A percentile compares a stretch with the other conserved stretches of the same genome.
These are phyloP conservation scores for Pinus tabuliformis DNA, from an alignment of 75 land plant species.

Conservation along the genomic window DNA sequence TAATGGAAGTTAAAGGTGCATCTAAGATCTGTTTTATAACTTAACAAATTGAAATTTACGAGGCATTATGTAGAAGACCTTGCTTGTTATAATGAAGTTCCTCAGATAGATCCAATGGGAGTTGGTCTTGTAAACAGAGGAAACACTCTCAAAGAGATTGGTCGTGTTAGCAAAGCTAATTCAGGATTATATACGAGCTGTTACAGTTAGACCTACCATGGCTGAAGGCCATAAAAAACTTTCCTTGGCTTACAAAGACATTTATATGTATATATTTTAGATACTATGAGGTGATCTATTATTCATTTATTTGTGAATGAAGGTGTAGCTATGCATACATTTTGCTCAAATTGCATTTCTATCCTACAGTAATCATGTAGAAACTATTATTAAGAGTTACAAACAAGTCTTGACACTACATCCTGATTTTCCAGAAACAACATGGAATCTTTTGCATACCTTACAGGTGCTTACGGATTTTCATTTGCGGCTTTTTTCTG, in stretches of 20 bases:
- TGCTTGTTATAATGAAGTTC: constrained; percentile 96
- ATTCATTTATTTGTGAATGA: neutral
- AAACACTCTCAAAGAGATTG: constrained; percentile 89
- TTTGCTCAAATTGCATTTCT: neutral
- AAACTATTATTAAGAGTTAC: constrained; percentile 91
- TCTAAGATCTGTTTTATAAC: too few relatives aligned
- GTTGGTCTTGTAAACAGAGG: constrained; percentile 92
- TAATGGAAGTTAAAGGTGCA: neutral
- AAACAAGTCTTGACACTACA: constrained; percentile 82
- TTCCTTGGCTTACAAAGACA: constrained; percentile 97
- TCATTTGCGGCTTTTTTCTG: too few relatives aligned
- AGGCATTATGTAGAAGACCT: neutral
- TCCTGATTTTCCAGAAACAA: constrained; percentile 97
- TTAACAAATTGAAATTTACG: too few relatives aligned
- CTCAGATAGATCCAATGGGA: constrained; percentile 90
- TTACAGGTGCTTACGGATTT: constrained; percentile 60
- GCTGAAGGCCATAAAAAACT: constrained; percentile 99
- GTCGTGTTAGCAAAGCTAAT: constrained; percentile 94
- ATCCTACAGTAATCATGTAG: constrained; percentile 85
- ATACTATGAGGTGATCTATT: neutral
- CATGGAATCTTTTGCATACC: constrained; percentile 95
- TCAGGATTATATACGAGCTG: constrained; percentile 90
- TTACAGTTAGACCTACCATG: constrained; percentile 81
- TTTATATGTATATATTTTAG: constrained; percentile 26
- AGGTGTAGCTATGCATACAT: neutral